Evolutionary conservation across 768 basidiomycete species (phyloP).

Genomic region (Russula earlei): DNA sequence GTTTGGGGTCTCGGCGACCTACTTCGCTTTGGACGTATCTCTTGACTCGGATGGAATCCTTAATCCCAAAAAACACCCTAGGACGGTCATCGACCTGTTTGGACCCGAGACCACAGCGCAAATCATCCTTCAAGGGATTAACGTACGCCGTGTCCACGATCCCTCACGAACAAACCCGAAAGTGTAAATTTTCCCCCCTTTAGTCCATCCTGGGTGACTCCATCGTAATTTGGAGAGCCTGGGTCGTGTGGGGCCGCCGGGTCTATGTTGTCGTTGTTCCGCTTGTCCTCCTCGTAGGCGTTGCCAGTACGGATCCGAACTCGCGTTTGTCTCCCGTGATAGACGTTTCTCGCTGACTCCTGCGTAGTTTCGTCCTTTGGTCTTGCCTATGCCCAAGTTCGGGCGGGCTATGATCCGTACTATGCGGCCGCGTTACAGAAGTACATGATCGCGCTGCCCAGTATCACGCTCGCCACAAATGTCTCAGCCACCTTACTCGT

Average conservation of each 20-base stretch:
- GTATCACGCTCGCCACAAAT: slow-evolving; percentile 12
- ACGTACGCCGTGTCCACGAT: neutral
- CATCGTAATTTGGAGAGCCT: slow-evolving; percentile 18
- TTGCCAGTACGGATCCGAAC: neutral
- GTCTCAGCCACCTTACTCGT: slow-evolving; percentile 1
- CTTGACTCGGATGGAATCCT: slow-evolving; percentile 2
- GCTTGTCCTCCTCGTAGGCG: slow-evolving; percentile 8
- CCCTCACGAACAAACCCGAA: neutral
- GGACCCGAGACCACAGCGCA: neutral
- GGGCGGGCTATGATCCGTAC: neutral
- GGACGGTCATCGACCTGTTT: neutral
- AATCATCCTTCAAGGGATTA: slow-evolving; percentile 1
- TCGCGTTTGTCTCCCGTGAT: neutral
- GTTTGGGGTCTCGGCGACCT: slow-evolving; percentile 8
- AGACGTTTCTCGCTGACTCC: neutral
- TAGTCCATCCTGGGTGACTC: slow-evolving; percentile 10
- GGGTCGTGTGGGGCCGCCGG: slow-evolving; percentile 8
- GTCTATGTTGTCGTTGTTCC: slow-evolving; percentile 4
- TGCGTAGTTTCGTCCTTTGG: slow-evolving; percentile 4
- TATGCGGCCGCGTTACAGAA: neutral
- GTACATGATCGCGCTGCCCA: neutral
- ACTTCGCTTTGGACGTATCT: slow-evolving; percentile 3
- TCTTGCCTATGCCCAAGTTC: neutral
- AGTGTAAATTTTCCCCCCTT: neutral
- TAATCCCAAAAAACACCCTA: neutral